Evolutionary conservation across 352 stramenopile species (phyloP), one percentile per base, ranked within the genome.

Genomic region (Albugo laibachii): DNA sequence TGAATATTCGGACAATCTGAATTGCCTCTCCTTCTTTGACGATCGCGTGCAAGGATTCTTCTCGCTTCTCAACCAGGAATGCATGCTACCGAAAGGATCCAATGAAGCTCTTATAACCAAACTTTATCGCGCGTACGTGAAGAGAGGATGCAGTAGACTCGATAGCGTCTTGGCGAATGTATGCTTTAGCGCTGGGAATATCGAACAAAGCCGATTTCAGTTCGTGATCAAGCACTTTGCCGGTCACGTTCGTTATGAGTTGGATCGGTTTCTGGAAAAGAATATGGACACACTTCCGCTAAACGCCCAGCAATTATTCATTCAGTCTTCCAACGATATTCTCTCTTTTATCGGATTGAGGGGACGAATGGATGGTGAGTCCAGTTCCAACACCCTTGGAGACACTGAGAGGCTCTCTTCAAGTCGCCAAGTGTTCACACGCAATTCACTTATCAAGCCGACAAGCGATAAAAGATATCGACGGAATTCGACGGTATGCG

Each of bases 221-320:
- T 94, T 94, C 50, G 69, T 80, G n/a, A 62, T 94, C 12, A 57
- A 55, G 4, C 82, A 94, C 59, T 94, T 92, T 54, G 82, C 82
- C 5, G 80, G 80, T 35, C 63, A 61, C 24, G 79, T 94, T 19
- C 71, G 56, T 12, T 94, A 94, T 58, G 69, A 65, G 0, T 55
- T 72, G 19, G 66, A 88, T 8, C 78, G 75, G 0, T 94, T 94
- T 40, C 58, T 85, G 4, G 74, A 68, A n/a, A 94, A 94, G 62
- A 94, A 94, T 62, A 93, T 89, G 54, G 82, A 94, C 58, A 68
- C 76, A 18, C 82, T 93, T 39, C 80, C 75, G 47, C 68, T 85
- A 53, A 83, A 62, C 41, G 70, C 66, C 5, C 64, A 62, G 13
- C 46, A 66, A 48, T 52, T 87, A 45, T 56, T 83, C 19, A 59